Evolutionary conservation across 208 protist genomes (phyloP), one percentile per base, ranked within the genome.

Genomic region (Kentomonas sorsogonicus): DNA sequence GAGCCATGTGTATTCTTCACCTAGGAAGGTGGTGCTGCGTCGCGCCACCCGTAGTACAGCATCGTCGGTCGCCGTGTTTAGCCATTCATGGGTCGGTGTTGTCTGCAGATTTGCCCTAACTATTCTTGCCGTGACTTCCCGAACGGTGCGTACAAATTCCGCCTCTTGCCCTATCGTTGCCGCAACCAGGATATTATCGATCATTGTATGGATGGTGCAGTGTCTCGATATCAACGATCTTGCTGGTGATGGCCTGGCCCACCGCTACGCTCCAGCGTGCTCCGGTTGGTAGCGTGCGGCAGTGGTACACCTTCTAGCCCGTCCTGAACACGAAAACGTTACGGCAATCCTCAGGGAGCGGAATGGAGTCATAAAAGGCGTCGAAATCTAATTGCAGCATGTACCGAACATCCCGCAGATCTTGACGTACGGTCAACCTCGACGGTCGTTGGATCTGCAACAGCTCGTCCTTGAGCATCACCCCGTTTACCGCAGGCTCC

Each of bases 141-240:
- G 38, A 31, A 67, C 61, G n/a, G 61, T 44, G 7, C 25, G n/a
- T 1, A 55, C 3, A 23, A 67, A 67, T 20, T 4, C 61, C 6
- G 30, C 47, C 54, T 67, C 48, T 43, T 60, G 48, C 4, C 61
- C 61, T 10, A 26, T 9, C 9, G 5, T 2, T 2, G 61, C 61
- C 2, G 61, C 47, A 46, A 67, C 30, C 31, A 67, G 52, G 43
- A 67, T 59, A 22, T 67, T 67, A 53, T 60, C 61, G 22, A 67
- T 67, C 5, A 59, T 16, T 20, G 61, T 59, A 29, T 67, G 50
- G 13, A 67, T 52, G 18, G 45, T 67, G 2, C 59, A 50, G 53
- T 2, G 53, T 48, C 13, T 48, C 61, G 10, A 57, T 60, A 30
- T 67, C 52, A 50, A 60, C 61, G 30, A 67, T 67, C 61, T 46